Evolutionary conservation across 2,329 filamentous ascomycete species (phyloP).

Genomic region (Furcasterigmium sp.): DNA sequence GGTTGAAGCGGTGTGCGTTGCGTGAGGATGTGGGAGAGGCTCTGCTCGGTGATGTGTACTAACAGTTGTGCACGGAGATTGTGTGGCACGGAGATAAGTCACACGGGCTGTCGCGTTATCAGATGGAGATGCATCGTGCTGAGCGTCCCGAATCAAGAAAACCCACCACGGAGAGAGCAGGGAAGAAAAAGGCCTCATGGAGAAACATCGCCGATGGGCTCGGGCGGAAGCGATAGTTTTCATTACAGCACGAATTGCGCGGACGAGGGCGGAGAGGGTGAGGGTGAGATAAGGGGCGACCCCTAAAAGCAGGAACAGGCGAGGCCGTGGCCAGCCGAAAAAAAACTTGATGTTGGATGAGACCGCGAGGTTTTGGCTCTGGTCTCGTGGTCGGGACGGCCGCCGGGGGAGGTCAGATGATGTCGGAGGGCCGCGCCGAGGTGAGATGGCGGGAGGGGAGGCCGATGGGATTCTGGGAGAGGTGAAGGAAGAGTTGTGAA

Average conservation of each 20-base stretch:
- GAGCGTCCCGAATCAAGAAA: not conserved
- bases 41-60: too few relatives aligned
- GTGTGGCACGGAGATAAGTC: too few relatives aligned
- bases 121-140: not conserved
- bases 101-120: too few relatives aligned
- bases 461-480: not conserved
- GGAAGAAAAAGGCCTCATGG: not conserved
- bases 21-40: too few relatives aligned
- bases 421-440: not conserved
- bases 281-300: not conserved
- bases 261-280: not conserved
- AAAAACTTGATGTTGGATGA: not conserved
- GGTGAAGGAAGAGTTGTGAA: too few relatives aligned
- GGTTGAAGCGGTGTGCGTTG: too few relatives aligned
- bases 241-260: not conserved
- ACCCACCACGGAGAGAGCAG: not conserved
- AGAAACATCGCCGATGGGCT: not conserved
- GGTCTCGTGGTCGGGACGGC: too few relatives aligned
- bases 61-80: too few relatives aligned
- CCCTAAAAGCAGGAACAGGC: conserved; percentile 1
- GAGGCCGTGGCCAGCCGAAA: not conserved
- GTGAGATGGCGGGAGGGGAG: not conserved
- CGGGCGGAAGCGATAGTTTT: not conserved
- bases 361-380: not conserved
- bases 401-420: too few relatives aligned